phyloP scores from a whole-genome alignment of 345 rosid genomes.

The Clarkia xantiana region DNA sequence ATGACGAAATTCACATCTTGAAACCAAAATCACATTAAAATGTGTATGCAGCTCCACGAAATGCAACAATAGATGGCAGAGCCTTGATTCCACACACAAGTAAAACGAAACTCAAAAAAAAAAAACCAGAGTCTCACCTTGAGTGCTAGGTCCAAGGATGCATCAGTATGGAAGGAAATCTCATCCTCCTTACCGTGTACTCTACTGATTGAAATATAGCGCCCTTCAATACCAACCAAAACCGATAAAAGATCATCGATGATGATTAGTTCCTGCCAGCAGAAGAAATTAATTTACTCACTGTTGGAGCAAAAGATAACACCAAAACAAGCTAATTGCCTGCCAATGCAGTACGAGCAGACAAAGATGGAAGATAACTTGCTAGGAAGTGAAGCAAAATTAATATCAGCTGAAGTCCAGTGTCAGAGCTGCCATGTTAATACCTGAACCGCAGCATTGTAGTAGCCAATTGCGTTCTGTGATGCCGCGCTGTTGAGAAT shows the following conservation, averaged over 20 bases:
- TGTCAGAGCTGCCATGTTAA: neutral
- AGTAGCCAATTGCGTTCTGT: constrained; percentile 64
- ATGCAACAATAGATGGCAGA: neutral
- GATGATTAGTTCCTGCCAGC: constrained; percentile 69
- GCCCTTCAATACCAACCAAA: constrained; percentile 91
- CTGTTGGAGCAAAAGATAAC: neutral
- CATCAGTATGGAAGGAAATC: constrained; percentile 61
- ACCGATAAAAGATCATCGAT: constrained; percentile 84
- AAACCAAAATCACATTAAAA: too few species aligned
- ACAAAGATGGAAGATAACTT: neutral
- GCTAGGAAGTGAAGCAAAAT: too few species aligned
- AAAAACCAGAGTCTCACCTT: constrained; percentile 34
- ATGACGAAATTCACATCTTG: too few species aligned
- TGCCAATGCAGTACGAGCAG: neutral
- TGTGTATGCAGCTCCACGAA: neutral
- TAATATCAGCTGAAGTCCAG: neutral
- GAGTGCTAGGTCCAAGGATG: constrained; percentile 84
- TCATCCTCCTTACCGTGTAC: constrained; percentile 44
- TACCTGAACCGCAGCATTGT: constrained; percentile 69
- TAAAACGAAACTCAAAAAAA: neutral
- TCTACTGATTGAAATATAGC: constrained; percentile 61
- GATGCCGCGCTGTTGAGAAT: constrained; percentile 29
- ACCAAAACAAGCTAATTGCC: neutral
- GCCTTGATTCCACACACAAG: neutral
- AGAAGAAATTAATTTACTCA: constrained; percentile 5